Conservation (phyloP, 2,329 filamentous ascomycete genomes). For the Pseudocercospora ulei region DNA sequence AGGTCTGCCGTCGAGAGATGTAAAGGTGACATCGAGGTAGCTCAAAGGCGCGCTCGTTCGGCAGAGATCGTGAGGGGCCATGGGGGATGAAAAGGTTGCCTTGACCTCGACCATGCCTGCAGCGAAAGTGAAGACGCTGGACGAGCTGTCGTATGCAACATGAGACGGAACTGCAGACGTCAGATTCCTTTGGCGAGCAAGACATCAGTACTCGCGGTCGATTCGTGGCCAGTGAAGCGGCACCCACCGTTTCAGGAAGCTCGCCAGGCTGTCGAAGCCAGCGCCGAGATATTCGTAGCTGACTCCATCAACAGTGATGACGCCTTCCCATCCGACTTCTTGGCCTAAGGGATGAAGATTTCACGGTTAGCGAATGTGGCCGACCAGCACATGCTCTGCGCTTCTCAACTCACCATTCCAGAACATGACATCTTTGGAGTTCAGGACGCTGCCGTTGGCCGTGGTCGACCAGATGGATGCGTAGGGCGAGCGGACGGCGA, state of each 20-base stretch:
- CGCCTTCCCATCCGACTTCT: slow-evolving; percentile 13
- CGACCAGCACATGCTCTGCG: too few relatives aligned
- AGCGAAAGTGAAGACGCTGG: slow-evolving; percentile 15
- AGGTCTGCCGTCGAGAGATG: slow-evolving; percentile 5
- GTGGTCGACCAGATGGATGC: slow-evolving; percentile 52
- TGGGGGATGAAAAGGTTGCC: slow-evolving; percentile 14
- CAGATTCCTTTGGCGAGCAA: slow-evolving; percentile 3
- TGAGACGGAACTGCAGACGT: slow-evolving; percentile 4
- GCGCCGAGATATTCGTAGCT: slow-evolving; percentile 13
- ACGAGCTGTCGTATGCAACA: slow-evolving; percentile 12
- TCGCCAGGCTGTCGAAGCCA: not conserved
- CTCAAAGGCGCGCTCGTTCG: slow-evolving; percentile 11
- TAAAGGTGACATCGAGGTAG: slow-evolving; percentile 11
- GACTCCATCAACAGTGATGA: slow-evolving; percentile 11
- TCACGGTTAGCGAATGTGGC: too few relatives aligned
- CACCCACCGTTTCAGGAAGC: not conserved
- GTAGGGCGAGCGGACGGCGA: slow-evolving; percentile 66
- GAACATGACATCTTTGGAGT: slow-evolving; percentile 8
- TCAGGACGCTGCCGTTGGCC: not conserved
- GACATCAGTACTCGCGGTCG: too few relatives aligned
- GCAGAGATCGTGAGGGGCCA: slow-evolving; percentile 14
- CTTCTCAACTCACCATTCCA: too few relatives aligned
- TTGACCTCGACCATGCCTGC: slow-evolving; percentile 12
- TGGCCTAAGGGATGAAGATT: too few relatives aligned
- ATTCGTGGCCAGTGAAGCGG: too few relatives aligned